phyloP scores from a whole-genome alignment of 2,329 filamentous ascomycete species.

The Lojkania enalia region DNA sequence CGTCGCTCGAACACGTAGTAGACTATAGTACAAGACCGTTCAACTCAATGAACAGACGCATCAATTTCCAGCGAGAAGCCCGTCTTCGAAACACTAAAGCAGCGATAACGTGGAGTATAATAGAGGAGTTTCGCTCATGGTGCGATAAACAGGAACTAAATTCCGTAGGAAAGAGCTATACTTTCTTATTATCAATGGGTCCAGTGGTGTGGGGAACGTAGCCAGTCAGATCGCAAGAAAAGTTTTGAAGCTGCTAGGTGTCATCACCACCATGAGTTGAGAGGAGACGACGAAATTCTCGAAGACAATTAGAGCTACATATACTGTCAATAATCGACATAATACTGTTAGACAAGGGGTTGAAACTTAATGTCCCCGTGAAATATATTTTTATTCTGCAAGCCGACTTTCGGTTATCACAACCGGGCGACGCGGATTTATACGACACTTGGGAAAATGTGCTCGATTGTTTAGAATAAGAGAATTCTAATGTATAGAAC shows the following conservation, averaged over 20 bases:
- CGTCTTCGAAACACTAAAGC: too few species aligned
- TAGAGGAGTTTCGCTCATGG: too few species aligned
- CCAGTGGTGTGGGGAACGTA: slow-evolving; percentile 51
- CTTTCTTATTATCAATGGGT: slow-evolving; percentile 53
- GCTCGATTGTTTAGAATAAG: slow-evolving; percentile 41
- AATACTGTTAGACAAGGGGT: slow-evolving; percentile 45
- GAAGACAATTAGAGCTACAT: slow-evolving; percentile 49
- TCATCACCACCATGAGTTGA: slow-evolving; percentile 50
- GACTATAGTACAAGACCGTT: too few species aligned
- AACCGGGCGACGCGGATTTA: slow-evolving; percentile 13
- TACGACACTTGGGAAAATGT: background rate
- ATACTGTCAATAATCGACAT: slow-evolving; percentile 48
- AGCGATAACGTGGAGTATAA: too few species aligned
- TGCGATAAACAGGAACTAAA: too few species aligned
- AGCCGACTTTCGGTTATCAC: slow-evolving; percentile 47
- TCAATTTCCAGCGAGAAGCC: too few species aligned
- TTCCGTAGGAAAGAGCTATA: too few species aligned
- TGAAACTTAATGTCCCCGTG: slow-evolving; percentile 43
- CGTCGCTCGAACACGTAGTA: too few species aligned
- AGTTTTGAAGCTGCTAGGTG: slow-evolving; percentile 47
- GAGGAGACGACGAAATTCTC: slow-evolving; percentile 47
- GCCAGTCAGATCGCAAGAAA: slow-evolving; percentile 51
- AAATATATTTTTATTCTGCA: slow-evolving; percentile 51
- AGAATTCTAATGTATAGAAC: slow-evolving; percentile 51
- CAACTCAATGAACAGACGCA: too few species aligned